These are phyloP conservation scores for Coniferiporia sulphurascens DNA, from an alignment of 1,284 basidiomycete species.

Conservation along the genomic window DNA sequence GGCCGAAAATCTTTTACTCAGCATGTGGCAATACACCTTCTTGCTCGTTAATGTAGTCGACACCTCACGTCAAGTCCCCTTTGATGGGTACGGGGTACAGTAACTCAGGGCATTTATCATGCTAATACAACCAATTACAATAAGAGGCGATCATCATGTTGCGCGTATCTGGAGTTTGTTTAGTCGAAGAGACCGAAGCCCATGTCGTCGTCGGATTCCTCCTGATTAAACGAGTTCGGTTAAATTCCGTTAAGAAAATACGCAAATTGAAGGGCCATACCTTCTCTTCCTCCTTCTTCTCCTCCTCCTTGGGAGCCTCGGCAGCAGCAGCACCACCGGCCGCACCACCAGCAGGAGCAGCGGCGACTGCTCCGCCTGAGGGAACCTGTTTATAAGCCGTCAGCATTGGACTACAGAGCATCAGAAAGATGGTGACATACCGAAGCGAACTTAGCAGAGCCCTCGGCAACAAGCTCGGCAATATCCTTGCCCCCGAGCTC, in stretches of 20 bases:
- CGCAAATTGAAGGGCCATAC: constrained; percentile 32
- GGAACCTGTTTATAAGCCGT: constrained; percentile 51
- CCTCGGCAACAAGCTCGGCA: constrained; percentile 87
- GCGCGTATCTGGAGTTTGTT: constrained; percentile 24
- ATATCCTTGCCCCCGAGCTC: constrained; percentile 94
- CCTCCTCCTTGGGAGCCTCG: constrained; percentile 54
- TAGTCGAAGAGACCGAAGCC: constrained; percentile 96
- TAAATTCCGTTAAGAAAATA: constrained; percentile 11
- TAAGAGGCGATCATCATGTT: not conserved
- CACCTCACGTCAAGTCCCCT: not conserved
- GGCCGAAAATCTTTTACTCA: no score
- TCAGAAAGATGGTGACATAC: constrained; percentile 47
- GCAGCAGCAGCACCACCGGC: constrained; percentile 58
- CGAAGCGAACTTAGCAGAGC: constrained; percentile 89
- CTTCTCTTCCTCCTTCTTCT: constrained; percentile 79
- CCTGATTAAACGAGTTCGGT: constrained; percentile 38
- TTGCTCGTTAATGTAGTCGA: not conserved
- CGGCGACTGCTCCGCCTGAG: constrained; percentile 71
- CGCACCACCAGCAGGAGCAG: constrained; percentile 45
- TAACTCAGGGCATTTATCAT: not conserved
- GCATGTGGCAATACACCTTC: no score
- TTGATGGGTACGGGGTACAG: not conserved
- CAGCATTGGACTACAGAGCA: constrained; percentile 25
- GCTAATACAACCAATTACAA: not conserved
- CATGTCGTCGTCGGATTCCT: constrained; percentile 88